Conservation (phyloP, 1,284 basidiomycete species). For the Apiotrichum domesticum region DNA sequence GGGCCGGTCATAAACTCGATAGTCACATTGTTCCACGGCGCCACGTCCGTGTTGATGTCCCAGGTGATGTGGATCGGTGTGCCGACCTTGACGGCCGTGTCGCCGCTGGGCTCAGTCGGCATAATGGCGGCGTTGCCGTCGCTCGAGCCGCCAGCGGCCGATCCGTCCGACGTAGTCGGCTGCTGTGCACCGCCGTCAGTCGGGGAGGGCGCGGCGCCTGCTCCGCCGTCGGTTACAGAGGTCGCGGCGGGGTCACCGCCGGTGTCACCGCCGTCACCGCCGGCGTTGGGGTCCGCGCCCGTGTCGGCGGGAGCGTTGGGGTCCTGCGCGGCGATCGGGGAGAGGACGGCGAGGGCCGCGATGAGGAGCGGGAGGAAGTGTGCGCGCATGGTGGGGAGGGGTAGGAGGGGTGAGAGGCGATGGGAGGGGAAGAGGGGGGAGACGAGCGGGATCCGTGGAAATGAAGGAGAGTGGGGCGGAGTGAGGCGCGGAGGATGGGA, state of each 20-base stretch:
- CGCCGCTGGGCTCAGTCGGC: conserved; percentile 43
- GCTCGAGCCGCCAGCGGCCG: neutral
- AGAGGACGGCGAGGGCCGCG: conserved; percentile 3
- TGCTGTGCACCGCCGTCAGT: conserved; percentile 9
- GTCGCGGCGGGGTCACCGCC: neutral
- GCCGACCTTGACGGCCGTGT: conserved; percentile 40
- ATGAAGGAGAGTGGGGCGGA: neutral
- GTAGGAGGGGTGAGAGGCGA: neutral
- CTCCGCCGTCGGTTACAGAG: neutral
- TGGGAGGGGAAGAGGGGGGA: neutral
- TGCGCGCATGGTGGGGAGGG: neutral
- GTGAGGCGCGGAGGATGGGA: neutral
- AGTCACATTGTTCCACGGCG: conserved; percentile 45
- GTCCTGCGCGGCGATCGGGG: conserved; percentile 9
- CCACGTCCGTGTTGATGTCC: conserved; percentile 21
- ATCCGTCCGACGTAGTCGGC: neutral
- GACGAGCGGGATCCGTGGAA: neutral
- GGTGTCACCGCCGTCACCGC: neutral
- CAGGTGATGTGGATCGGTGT: conserved; percentile 35
- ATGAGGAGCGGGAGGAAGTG: conserved; percentile 3
- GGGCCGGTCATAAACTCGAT: conserved; percentile 46
- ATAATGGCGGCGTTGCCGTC: conserved; percentile 24
- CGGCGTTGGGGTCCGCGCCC: neutral
- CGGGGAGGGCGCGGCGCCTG: conserved; percentile 1
- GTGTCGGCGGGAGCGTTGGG: neutral